phyloP scores from a whole-genome alignment of 768 basidiomycete genomes.

The Pleurotus salmoneostramineus region DNA sequence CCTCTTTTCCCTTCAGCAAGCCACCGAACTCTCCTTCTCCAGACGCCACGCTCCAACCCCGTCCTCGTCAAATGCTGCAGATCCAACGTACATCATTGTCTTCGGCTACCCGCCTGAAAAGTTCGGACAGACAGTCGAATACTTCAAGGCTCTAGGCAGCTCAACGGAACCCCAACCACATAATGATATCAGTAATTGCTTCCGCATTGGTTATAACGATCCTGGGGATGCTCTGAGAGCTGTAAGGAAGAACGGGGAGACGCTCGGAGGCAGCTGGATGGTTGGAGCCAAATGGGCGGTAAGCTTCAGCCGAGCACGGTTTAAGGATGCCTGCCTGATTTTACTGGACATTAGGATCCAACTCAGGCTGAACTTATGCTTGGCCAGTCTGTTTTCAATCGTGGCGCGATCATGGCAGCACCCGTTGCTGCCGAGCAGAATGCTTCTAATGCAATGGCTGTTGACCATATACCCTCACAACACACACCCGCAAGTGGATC shows the following conservation, averaged over 20 bases:
- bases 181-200: conserved; percentile 73
- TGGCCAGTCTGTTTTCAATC: conserved; percentile 28
- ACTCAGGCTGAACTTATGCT: conserved; percentile 52
- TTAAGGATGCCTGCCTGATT: background rate
- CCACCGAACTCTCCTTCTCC: conserved; percentile 30
- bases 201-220: conserved; percentile 72
- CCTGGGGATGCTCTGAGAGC: conserved; percentile 75
- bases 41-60: conserved; percentile 27
- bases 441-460: conserved; percentile 38
- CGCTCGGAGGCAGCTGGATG: conserved; percentile 76
- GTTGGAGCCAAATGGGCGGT: conserved; percentile 86
- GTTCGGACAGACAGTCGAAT: conserved; percentile 66
- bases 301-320: conserved; percentile 24
- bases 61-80: conserved; percentile 29
- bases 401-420: conserved; percentile 13
- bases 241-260: conserved; percentile 78
- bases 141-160: conserved; percentile 71
- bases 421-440: conserved; percentile 11
- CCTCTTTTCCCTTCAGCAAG: conserved; percentile 22
- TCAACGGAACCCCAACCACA: conserved; percentile 66
- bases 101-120: conserved; percentile 89
- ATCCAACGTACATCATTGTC: conserved; percentile 62
- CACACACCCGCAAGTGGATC: conserved; percentile 11
- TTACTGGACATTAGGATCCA: conserved; percentile 44
- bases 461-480: conserved; percentile 35